Evolutionary conservation across 2,329 filamentous ascomycete genomes (phyloP).

Genomic region (Aspergillus novoparasiticus): DNA sequence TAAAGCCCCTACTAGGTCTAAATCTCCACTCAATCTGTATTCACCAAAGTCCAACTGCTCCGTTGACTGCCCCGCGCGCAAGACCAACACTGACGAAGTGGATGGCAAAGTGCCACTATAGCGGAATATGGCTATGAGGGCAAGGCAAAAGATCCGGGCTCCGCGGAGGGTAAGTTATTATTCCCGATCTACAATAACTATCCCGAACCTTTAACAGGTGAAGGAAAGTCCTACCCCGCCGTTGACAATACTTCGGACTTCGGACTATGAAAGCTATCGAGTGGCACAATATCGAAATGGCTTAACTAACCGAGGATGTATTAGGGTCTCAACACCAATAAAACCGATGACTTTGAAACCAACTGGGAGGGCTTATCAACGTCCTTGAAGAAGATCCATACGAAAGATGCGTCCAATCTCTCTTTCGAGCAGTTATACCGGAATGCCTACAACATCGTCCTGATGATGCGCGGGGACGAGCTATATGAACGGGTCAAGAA

Average conservation of each 20-base stretch:
- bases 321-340: conserved; percentile 58
- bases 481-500: conserved; percentile 79
- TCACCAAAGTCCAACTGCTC: not conserved
- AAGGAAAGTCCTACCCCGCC: not conserved
- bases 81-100: conserved; percentile 5
- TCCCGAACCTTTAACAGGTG: conserved; percentile 6
- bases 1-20: not conserved
- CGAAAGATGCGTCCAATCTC: conserved; percentile 82
- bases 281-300: not conserved
- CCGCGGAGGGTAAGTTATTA: conserved; percentile 63
- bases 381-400: conserved; percentile 85
- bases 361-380: conserved; percentile 77
- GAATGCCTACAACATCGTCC: conserved; percentile 88
- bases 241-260: not conserved
- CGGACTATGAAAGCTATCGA: not conserved
- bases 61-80: conserved; percentile 18
- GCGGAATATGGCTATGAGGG: conserved; percentile 54
- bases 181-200: not conserved
- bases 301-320: conserved; percentile 4
- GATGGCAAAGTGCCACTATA: conserved; percentile 11
- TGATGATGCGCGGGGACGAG: conserved; percentile 80
- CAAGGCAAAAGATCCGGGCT: conserved; percentile 65
- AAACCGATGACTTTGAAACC: conserved; percentile 77
- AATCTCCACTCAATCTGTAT: not conserved
- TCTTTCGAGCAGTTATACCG: conserved; percentile 97